These are phyloP conservation scores for Leucocoprinus birnbaumii DNA, from an alignment of 768 basidiomycete genomes.

Conservation along the genomic window DNA sequence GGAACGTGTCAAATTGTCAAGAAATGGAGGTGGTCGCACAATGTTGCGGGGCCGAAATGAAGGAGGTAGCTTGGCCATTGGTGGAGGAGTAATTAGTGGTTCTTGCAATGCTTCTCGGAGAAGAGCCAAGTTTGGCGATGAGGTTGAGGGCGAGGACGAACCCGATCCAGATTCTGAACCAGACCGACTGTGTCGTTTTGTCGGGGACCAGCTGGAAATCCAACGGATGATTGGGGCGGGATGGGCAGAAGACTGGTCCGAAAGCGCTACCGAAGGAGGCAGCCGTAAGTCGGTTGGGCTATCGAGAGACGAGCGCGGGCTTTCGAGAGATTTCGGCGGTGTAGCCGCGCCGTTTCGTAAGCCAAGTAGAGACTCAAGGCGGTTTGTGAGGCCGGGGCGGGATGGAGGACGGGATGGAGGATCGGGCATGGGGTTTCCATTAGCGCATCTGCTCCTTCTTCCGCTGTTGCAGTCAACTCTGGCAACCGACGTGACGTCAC, in stretches of 20 bases:
- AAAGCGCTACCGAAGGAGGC: neutral
- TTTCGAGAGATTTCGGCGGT: neutral
- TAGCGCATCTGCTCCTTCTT: neutral
- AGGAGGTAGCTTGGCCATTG: conserved; percentile 38
- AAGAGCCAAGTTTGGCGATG: conserved; percentile 31
- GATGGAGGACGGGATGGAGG: conserved; percentile 15
- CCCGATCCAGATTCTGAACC: conserved; percentile 9
- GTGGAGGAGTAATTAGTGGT: conserved; percentile 36
- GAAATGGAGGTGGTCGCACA: conserved; percentile 45
- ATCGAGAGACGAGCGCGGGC: neutral
- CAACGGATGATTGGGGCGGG: conserved; percentile 41
- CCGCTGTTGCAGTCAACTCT: neutral
- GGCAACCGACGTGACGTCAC: conserved; percentile 32
- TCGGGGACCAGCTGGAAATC: conserved; percentile 33
- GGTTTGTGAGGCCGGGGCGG: conserved; percentile 17
- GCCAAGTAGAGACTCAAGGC: conserved; percentile 20
- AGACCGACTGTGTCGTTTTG: conserved; percentile 23
- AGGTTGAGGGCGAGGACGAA: conserved; percentile 23
- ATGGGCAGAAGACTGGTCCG: conserved; percentile 12
- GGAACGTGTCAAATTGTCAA: conserved; percentile 53
- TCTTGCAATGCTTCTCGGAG: conserved; percentile 47
- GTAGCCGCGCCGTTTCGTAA: neutral
- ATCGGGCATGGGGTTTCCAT: conserved; percentile 3
- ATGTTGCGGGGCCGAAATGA: conserved; percentile 30
- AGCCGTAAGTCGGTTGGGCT: neutral